Base-by-base conservation (phyloP, 2,329 filamentous ascomycete genomes). In the Chaetomiaceae sp. region DNA sequence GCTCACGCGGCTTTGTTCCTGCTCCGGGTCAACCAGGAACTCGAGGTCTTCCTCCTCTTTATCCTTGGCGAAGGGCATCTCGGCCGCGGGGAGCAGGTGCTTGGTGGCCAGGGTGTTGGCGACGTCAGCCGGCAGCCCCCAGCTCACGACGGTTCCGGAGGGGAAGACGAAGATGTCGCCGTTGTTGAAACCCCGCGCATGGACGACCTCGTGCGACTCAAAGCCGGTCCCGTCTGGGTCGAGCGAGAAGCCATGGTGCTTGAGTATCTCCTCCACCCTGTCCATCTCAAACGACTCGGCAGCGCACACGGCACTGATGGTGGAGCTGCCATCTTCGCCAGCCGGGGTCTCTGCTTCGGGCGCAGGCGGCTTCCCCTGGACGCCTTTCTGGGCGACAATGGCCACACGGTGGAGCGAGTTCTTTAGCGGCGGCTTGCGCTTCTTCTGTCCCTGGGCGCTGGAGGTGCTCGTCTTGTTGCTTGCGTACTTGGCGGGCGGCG, bases 101-200 rank as follows among this genome's bases (percentile, higher is more conserved):
- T 79, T 80, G 8, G 87, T 87, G 5, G 87, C 84, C 20, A 90
- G 71, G 43, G 78, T 78, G 17, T 77, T 77, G 14, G 90, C 85
- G 16, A 89, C 81, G 51, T 86, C 82, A 54, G 89, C 80, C 1
- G 89, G 85, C 1, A 96, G 76, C 5, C 88, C 87, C 93, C 93
- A 99, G 20, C 89, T 86, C 5, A 97, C 93, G 7, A 97, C 79
- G 12, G 91, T 95, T 10, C 93, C 93, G 0, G 91, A 96, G 8
- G 92, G 90, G 59, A 99, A 99, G 50, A 99, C 85, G 65, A 97
- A 97, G 44, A 97, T 82, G 69, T 99, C 93, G 30, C 90, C 91
- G 51, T 82, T 76, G 64, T 81, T 78, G 53, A 77, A 73, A 8
- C 75, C 75, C 45, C 79, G 72, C 6, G 81, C 82, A 62, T 85